Base-by-base conservation (phyloP, 202 grass and related monocot species). In the Eragrostis tef region DNA sequence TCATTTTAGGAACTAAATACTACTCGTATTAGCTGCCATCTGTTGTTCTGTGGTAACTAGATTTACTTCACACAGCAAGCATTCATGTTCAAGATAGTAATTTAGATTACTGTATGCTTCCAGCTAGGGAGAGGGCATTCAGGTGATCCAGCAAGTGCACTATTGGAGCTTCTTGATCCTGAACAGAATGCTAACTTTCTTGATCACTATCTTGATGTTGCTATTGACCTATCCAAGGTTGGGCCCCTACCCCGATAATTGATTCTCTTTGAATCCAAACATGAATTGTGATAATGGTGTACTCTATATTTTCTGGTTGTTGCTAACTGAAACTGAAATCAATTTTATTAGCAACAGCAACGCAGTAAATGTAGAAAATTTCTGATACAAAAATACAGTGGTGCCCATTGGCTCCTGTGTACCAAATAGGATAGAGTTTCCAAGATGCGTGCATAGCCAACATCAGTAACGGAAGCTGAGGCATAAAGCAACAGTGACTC, bases 131-230 rank as follows among this genome's bases (percentile, higher is more conserved):
- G 87, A 81, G 96, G 96, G 10, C 90, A 99, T 89, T 90, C 90
- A 81, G 96, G 96, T 71, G 96, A 99, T 84, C 96, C 96, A 79
- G 96, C 96, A 70, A 99, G 93, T 84, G 96, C 96, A 78, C 58
- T 99, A 22, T 79, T 99, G 78, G 96, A 99, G 85, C 96, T 99
- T 88, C 85, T 99, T 39, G 96, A 99, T 46, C 96, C 96, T 75
- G 96, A 99, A 80, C 96, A 99, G 85, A 99, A 99, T 74, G 82
- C 79, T 83, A 99, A 93, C 91, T 99, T 99, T 83, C 91, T 99
- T 70, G 96, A 99, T 75, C 96, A 99, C 71, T 99, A 96, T 76
- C 96, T 99, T 63, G 96, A 99, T 85, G 93, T 99, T 88, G 93
- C 96, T 82, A 96, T 99, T 87, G 96, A 99, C 57, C 87, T 99